Conservation (phyloP, 1,284 basidiomycete species). For the Malassezia nana region DNA sequence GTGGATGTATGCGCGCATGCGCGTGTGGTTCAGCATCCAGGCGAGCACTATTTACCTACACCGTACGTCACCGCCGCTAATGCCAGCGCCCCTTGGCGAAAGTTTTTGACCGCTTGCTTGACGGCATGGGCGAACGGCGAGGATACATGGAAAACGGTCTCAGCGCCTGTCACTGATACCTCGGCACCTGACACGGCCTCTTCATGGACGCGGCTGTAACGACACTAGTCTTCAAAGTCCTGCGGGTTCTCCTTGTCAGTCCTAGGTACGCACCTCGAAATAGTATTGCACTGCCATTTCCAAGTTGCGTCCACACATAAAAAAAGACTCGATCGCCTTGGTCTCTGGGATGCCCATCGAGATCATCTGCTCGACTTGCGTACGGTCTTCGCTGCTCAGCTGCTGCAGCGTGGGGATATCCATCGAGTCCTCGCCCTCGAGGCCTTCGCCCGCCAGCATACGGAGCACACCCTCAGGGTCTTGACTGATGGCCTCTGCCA, state of each 20-base stretch:
- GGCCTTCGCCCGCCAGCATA: conserved; percentile 32
- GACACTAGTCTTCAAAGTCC: conserved; percentile 19
- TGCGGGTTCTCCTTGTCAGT: conserved; percentile 14
- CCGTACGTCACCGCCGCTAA: conserved; percentile 19
- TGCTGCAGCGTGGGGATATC: conserved; percentile 32
- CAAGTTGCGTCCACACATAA: conserved; percentile 46
- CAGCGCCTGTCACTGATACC: not conserved
- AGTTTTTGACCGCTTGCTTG: conserved; percentile 41
- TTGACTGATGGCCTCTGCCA: conserved; percentile 40
- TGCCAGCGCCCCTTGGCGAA: conserved; percentile 36
- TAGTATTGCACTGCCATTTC: conserved; percentile 48
- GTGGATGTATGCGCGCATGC: conserved; percentile 28
- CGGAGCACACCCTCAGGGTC: conserved; percentile 43
- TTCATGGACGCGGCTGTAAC: not conserved
- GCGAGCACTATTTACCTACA: conserved; percentile 43
- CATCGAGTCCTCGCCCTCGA: conserved; percentile 31
- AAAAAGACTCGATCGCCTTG: conserved; percentile 43
- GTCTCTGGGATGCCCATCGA: conserved; percentile 44
- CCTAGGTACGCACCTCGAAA: conserved; percentile 26
- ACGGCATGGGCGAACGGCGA: conserved; percentile 18
- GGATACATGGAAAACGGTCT: conserved; percentile 5
- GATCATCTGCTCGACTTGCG: conserved; percentile 38
- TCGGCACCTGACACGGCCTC: not conserved
- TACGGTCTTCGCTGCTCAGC: conserved; percentile 32
- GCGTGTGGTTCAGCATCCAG: conserved; percentile 41